Evolutionary conservation across 306 rosid species (phyloP).

Genomic region (Castanea crenata): DNA sequence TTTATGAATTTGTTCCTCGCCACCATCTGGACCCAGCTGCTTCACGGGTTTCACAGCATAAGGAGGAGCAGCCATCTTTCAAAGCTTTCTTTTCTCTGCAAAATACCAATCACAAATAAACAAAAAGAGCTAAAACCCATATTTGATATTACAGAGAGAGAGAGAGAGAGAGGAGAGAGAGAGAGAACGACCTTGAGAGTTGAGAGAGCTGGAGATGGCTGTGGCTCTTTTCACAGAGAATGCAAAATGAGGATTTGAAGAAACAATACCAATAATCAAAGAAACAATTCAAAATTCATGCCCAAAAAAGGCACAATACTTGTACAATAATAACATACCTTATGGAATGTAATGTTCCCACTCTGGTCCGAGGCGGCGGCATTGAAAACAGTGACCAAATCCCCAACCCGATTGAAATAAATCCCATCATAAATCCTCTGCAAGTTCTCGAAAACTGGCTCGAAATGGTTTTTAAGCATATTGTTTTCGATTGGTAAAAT

Average conservation of each 20-base stretch:
- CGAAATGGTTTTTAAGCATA: constrained; percentile 38
- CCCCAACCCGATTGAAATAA: constrained; percentile 76
- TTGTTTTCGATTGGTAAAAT: constrained; percentile 50
- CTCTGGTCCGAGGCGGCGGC: constrained; percentile 80
- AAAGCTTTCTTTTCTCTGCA: neutral
- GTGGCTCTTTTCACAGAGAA: too few relatives aligned
- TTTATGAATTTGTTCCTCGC: constrained; percentile 76
- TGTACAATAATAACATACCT: constrained; percentile 37
- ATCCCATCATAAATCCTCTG: constrained; percentile 94
- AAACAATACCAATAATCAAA: neutral
- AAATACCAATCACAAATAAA: neutral
- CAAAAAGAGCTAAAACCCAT: too few relatives aligned
- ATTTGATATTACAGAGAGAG: too few relatives aligned
- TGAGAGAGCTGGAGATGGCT: too few relatives aligned
- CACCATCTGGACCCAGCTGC: constrained; percentile 69
- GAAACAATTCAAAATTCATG: too few relatives aligned
- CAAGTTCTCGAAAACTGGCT: constrained; percentile 90
- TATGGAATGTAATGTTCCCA: constrained; percentile 84
- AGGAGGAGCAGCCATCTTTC: neutral
- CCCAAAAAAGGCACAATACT: too few relatives aligned
- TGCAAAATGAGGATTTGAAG: too few relatives aligned
- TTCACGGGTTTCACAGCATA: constrained; percentile 66
- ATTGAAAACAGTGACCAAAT: constrained; percentile 75
- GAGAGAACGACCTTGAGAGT: too few relatives aligned
- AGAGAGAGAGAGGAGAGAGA: neutral